Conservation (phyloP, 441 rosid species). For the Pelargonium exstipulatum region DNA sequence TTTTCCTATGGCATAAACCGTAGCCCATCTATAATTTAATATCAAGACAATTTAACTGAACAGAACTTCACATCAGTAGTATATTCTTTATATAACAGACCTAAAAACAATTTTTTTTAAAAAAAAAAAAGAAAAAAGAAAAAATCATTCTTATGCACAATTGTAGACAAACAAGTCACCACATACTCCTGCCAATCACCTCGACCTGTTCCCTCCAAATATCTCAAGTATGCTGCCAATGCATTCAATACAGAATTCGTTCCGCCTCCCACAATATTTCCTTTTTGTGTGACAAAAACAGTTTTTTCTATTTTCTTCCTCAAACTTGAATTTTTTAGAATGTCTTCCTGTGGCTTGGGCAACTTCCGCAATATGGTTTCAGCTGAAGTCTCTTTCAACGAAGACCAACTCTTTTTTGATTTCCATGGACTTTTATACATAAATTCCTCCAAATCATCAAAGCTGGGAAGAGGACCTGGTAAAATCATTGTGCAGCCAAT, state of each 20-base stretch:
- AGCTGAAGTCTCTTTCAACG: slow-evolving; percentile 41
- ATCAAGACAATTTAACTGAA: not conserved
- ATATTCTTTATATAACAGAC: not conserved
- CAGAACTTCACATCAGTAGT: too few species aligned
- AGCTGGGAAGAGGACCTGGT: slow-evolving; percentile 67
- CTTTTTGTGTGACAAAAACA: slow-evolving; percentile 50
- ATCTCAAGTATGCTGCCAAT: slow-evolving; percentile 75
- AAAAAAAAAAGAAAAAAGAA: not conserved
- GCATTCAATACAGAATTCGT: slow-evolving; percentile 52
- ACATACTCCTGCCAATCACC: slow-evolving; percentile 91
- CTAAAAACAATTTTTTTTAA: not conserved
- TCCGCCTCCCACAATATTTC: slow-evolving; percentile 69
- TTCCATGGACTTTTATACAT: slow-evolving; percentile 34
- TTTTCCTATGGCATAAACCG: not conserved
- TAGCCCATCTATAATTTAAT: not conserved
- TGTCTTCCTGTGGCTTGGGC: slow-evolving; percentile 26
- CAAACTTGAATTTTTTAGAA: slow-evolving; percentile 20
- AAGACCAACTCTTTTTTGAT: slow-evolving; percentile 41
- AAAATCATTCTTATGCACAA: not conserved
- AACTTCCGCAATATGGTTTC: slow-evolving; percentile 42
- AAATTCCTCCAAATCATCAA: slow-evolving; percentile 55
- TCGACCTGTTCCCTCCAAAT: slow-evolving; percentile 74
- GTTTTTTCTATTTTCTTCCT: slow-evolving; percentile 44
- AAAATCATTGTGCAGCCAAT: slow-evolving; percentile 20
- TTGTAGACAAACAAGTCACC: slow-evolving; percentile 19